A percentile compares a stretch with the other conserved stretches of the same genome.
Conservation (phyloP, 1,139 yeast genomes). For the Pichia norvegensis region DNA sequence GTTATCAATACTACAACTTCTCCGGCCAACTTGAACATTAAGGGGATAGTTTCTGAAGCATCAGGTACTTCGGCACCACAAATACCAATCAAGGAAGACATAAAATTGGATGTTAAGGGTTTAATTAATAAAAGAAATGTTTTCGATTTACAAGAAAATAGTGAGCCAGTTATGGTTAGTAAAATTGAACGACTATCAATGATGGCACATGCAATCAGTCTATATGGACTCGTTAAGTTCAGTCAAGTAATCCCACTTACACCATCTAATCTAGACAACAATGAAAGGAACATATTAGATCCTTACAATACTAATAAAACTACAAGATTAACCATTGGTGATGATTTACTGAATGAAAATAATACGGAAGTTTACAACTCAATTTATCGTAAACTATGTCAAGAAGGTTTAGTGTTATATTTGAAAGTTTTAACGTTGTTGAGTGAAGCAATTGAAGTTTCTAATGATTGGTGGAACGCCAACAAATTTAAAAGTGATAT, state of each 20-base stretch:
- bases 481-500: conserved; percentile 31
- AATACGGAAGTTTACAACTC: neutral
- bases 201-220: conserved; percentile 79
- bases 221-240: conserved; percentile 88
- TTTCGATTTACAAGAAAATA: neutral
- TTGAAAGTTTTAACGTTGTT: conserved; percentile 74
- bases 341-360: conserved; percentile 16
- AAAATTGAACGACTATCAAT: conserved; percentile 74
- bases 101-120: neutral
- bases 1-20: conserved; percentile 6
- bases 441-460: conserved; percentile 78
- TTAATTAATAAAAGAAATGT: neutral
- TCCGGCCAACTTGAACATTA: neutral
- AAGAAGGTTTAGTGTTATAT: conserved; percentile 80
- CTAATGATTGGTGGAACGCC: conserved; percentile 82
- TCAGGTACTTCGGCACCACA: neutral
- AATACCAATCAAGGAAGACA: neutral
- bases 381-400: conserved; percentile 39
- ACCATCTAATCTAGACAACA: conserved; percentile 39
- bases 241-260: conserved; percentile 76
- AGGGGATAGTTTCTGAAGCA: neutral
- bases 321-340: conserved; percentile 24
- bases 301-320: neutral
- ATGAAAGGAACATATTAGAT: conserved; percentile 23
- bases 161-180: conserved; percentile 28